Percentiles rank a stretch among this genome's conserved stretches.
phyloP scores from a whole-genome alignment of 345 rosid species.

The Mallotus nudiflorus region DNA sequence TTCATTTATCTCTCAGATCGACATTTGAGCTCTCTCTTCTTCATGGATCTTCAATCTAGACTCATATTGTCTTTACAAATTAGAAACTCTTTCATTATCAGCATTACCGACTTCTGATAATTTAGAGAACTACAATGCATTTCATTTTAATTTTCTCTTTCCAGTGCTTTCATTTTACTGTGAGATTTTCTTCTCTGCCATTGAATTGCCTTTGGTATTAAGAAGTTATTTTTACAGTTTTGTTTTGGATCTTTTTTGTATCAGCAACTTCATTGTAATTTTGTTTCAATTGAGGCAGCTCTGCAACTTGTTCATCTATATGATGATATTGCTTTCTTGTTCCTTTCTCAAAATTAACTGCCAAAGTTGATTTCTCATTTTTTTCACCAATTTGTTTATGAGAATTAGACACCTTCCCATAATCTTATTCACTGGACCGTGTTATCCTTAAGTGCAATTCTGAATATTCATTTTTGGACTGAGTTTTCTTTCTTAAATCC shows the following conservation, averaged over 20 bases:
- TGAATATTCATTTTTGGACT: constrained; percentile 45
- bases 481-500: constrained; percentile 57
- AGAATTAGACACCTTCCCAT: constrained; percentile 34
- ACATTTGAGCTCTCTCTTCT: constrained; percentile 39
- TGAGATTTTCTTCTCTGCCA: constrained; percentile 40
- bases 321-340: constrained; percentile 38
- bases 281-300: constrained; percentile 39
- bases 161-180: constrained; percentile 23
- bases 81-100: constrained; percentile 39
- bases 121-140: constrained; percentile 31
- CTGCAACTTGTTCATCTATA: constrained; percentile 23
- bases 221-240: constrained; percentile 38
- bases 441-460: constrained; percentile 27
- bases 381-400: constrained; percentile 31
- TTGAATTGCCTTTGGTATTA: constrained; percentile 38
- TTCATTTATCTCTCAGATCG: constrained; percentile 27
- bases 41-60: constrained; percentile 41
- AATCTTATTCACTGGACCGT: constrained; percentile 35
- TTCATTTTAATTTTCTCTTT: constrained; percentile 26
- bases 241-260: constrained; percentile 40
- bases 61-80: constrained; percentile 42
- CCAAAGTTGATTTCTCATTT: constrained; percentile 36
- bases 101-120: constrained; percentile 36
- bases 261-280: constrained; percentile 40
- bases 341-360: constrained; percentile 36